Percentiles rank a stretch among this genome's conserved stretches.
phyloP scores from a whole-genome alignment of 805 yeast genomes.

The Kuraishia piskuri region DNA sequence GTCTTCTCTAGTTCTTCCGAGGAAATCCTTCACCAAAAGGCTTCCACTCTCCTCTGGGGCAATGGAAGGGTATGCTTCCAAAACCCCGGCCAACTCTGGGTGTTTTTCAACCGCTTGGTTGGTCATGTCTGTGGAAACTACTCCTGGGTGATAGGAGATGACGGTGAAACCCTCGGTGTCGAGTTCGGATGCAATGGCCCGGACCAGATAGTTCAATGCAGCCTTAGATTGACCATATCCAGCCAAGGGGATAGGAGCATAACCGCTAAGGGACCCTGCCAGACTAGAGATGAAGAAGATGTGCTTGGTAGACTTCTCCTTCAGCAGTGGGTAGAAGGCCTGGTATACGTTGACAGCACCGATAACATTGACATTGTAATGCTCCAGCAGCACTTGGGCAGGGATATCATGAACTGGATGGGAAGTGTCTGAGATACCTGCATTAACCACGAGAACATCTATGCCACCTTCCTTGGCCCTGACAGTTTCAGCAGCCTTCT shows the following conservation, averaged over 20 bases:
- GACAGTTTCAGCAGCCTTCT: not conserved
- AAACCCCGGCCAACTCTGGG: no score
- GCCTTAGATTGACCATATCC: conserved; percentile 30
- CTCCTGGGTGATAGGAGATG: conserved; percentile 30
- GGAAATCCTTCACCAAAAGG: not conserved
- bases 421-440: not conserved
- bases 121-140: conserved; percentile 26
- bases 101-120: not conserved
- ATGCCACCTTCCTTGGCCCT: not conserved
- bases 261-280: conserved; percentile 16
- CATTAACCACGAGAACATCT: not conserved
- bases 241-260: conserved; percentile 10
- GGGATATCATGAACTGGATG: not conserved
- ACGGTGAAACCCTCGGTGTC: conserved; percentile 17
- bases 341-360: conserved; percentile 17
- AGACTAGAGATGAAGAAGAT: conserved; percentile 18
- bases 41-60: conserved; percentile 19
- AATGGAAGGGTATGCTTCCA: conserved; percentile 2
- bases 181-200: conserved; percentile 17
- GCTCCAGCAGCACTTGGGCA: conserved; percentile 1
- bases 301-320: conserved; percentile 13
- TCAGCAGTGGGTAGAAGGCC: conserved; percentile 13
- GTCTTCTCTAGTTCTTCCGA: not conserved
- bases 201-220: conserved; percentile 24
- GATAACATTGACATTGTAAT: conserved; percentile 13